Evolutionary conservation across 352 stramenopile species (phyloP).

Genomic region (Pythium apleroticum): DNA sequence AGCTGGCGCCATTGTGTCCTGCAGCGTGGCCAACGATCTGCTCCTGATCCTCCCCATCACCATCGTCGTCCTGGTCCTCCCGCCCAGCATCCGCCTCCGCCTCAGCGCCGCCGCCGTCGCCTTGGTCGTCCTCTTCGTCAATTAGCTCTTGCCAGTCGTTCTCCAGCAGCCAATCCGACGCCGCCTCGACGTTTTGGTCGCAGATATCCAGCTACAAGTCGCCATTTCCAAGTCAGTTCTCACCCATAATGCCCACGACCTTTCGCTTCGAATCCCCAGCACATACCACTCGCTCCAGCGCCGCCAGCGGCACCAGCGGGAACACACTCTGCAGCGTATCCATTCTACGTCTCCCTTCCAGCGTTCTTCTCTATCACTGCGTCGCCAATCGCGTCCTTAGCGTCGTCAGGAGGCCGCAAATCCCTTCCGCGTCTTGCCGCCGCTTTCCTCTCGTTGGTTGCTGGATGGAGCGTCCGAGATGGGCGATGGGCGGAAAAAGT

Average conservation of each 20-base stretch:
- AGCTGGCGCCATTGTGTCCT: neutral
- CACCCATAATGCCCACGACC: slow-evolving; percentile 8
- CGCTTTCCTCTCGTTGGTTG: neutral
- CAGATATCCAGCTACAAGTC: slow-evolving; percentile 33
- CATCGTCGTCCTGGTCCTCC: neutral
- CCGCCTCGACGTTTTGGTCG: slow-evolving; percentile 35
- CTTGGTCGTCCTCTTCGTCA: slow-evolving; percentile 25
- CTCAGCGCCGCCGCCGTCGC: slow-evolving; percentile 3
- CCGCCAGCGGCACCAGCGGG: slow-evolving; percentile 26
- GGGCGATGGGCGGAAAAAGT: slow-evolving; percentile 1
- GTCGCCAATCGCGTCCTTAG: neutral
- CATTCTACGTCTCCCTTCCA: slow-evolving; percentile 16
- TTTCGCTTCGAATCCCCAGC: slow-evolving; percentile 6
- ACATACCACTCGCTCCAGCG: slow-evolving; percentile 38
- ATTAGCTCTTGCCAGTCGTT: slow-evolving; percentile 40
- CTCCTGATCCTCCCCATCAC: neutral
- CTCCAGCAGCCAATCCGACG: slow-evolving; percentile 38
- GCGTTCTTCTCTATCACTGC: neutral
- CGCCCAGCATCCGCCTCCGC: neutral
- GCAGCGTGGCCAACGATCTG: slow-evolving; percentile 5
- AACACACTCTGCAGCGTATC: slow-evolving; percentile 36
- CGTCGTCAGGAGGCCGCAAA: neutral
- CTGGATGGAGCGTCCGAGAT: neutral
- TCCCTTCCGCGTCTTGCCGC: neutral
- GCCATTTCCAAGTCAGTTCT: slow-evolving; percentile 1